Base-by-base conservation (phyloP, 805 yeast genomes). In the Yarrowia sp. region DNA sequence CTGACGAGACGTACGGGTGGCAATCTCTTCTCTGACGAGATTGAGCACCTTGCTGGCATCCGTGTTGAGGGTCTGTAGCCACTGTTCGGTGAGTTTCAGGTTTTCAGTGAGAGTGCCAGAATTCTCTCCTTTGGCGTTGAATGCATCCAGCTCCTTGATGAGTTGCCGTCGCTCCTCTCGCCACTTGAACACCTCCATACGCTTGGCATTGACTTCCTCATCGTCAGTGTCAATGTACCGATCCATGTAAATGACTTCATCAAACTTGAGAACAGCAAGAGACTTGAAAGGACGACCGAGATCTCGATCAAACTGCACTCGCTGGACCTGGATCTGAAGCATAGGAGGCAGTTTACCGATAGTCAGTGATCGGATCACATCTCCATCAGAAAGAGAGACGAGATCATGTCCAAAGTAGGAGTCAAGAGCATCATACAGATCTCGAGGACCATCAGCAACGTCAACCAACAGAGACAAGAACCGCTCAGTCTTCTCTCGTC, bases 371-470 rank as follows among this genome's bases (percentile, higher is more conserved):
- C 96, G 84, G 69, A 86, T 85, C 5, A 89, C 93, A 31, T 81
- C 80, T 1, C 92, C 96, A 67, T 87, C 88, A 45, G 80, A 84
- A 69, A 90, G 77, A 1, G 80, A 82, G 11, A 92, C 80, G 17
- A 84, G 74, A 69, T 90, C 97, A 64, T 87, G 92, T 50, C 79
- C 81, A 72, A 92, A 92, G 70, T 86, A 89, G 15, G 86, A 83
- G 74, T 95, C 98, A 62, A 95, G 80, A 0, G 98, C 95, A 74
- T 90, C 97, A 73, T 95, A 93, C 14, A 93, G 83, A 73, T 89
- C 89, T 70, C 87, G 86, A 1, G 98, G 97, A 65, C 90, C 93
- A 68, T 88, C 93, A 45, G 92, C 88, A 39, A 93, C 88, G 70
- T 91, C 92, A 14, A 93, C 92, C 69, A 92, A 83, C 68, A 95